Conservation (phyloP, 2,329 filamentous ascomycete species). For the Trichocomaceae sp. region DNA sequence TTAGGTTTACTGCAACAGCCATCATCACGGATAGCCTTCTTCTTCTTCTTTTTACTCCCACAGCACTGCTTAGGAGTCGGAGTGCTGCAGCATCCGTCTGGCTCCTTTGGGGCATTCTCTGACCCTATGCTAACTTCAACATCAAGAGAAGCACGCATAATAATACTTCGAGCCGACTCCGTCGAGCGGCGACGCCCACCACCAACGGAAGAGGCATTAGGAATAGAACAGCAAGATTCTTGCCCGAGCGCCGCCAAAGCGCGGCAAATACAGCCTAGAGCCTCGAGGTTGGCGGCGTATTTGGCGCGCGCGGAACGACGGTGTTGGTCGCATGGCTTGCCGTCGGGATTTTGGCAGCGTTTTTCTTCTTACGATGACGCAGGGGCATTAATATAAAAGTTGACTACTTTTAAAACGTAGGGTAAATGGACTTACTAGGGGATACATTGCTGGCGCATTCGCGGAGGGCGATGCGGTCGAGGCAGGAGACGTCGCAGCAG, state of each 20-base stretch:
- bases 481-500: constrained; percentile 41
- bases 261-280: constrained; percentile 51
- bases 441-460: constrained; percentile 27
- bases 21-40: neutral
- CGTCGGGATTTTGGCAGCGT: neutral
- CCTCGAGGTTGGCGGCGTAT: constrained; percentile 41
- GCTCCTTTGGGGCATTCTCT: too few relatives aligned
- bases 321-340: constrained; percentile 37
- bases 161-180: neutral
- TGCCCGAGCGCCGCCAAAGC: constrained; percentile 47
- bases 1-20: neutral
- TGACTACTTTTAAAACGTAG: too few relatives aligned
- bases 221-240: constrained; percentile 45
- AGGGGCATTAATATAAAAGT: too few relatives aligned
- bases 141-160: neutral
- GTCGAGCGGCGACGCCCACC: neutral
- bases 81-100: neutral
- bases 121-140: too few relatives aligned
- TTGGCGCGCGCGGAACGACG: constrained; percentile 27
- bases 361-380: too few relatives aligned
- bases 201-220: constrained; percentile 7
- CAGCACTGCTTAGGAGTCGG: neutral
- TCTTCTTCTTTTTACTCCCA: neutral
- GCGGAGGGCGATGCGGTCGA: constrained; percentile 41
- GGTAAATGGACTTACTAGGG: neutral